Percentiles rank a stretch among this genome's conserved stretches.
These are phyloP conservation scores for Kodamaea sagamina DNA, from an alignment of 805 yeast genomes.

Conservation along the genomic window DNA sequence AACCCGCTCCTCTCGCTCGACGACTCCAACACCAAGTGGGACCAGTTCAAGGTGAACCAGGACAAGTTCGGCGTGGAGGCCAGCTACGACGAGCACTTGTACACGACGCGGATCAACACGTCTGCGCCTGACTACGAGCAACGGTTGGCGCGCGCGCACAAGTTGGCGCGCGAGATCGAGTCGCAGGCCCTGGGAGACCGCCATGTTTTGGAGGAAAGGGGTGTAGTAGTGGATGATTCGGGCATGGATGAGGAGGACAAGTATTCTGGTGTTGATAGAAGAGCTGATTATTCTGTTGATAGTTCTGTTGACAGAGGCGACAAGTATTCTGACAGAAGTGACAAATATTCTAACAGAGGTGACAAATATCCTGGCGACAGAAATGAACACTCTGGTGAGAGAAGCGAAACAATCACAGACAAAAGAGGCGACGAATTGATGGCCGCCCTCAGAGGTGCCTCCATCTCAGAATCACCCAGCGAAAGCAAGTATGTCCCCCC, in stretches of 20 bases:
- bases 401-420: too few species aligned
- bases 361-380: too few species aligned
- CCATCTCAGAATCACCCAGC: conserved; percentile 17
- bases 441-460: conserved; percentile 46
- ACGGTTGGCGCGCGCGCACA: conserved; percentile 69
- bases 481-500: conserved; percentile 53
- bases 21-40: conserved; percentile 61
- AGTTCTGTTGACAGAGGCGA: background rate
- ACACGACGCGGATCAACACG: conserved; percentile 76
- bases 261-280: conserved; percentile 86
- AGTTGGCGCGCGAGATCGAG: conserved; percentile 82
- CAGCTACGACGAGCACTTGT: conserved; percentile 78
- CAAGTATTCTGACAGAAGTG: too few species aligned
- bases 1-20: conserved; percentile 39
- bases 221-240: conserved; percentile 70
- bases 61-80: conserved; percentile 86
- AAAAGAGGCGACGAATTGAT: conserved; percentile 35
- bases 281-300: conserved; percentile 31
- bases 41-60: conserved; percentile 92
- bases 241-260: conserved; percentile 95
- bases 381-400: too few species aligned
- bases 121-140: conserved; percentile 71
- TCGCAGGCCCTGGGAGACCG: conserved; percentile 64
- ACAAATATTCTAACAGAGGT: too few species aligned
- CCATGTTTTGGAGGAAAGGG: conserved; percentile 93